A percentile compares a stretch with the other conserved stretches of the same genome.
phyloP scores from a whole-genome alignment of 768 basidiomycete genomes.

The Ramaria rubella region DNA sequence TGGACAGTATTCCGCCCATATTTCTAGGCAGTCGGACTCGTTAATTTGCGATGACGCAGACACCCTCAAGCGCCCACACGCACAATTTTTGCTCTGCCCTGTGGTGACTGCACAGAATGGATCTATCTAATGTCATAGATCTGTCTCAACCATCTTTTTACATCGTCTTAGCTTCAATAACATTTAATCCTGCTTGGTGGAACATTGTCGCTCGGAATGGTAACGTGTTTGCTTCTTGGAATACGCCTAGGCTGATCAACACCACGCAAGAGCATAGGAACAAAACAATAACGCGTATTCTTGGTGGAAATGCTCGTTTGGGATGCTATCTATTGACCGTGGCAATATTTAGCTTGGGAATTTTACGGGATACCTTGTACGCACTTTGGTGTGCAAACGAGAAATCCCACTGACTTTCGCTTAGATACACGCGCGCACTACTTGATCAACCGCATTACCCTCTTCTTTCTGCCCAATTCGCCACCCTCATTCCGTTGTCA shows the following conservation, averaged over 20 bases:
- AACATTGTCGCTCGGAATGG: conserved; percentile 92
- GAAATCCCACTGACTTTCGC: conserved; percentile 3
- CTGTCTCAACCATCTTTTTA: conserved; percentile 57
- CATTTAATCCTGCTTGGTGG: conserved; percentile 94
- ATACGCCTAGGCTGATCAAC: background rate
- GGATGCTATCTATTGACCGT: conserved; percentile 87
- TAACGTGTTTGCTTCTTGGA: conserved; percentile 23
- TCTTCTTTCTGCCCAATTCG: conserved; percentile 59
- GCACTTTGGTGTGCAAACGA: conserved; percentile 25
- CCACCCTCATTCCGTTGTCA: conserved; percentile 49
- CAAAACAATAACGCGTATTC: conserved; percentile 79
- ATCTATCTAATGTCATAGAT: conserved; percentile 39
- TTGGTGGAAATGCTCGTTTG: conserved; percentile 61
- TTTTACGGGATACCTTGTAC: conserved; percentile 80
- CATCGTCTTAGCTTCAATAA: conserved; percentile 58
- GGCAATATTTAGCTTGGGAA: conserved; percentile 78
- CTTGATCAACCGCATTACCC: conserved; percentile 63
- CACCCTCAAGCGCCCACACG: background rate
- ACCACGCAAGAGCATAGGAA: conserved; percentile 59
- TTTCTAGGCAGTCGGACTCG: too few species aligned
- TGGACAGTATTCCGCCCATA: too few species aligned
- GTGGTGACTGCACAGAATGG: background rate
- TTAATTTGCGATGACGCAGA: too few species aligned
- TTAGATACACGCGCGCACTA: conserved; percentile 72
- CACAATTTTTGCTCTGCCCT: background rate